Evolutionary conservation across 345 rosid genomes (phyloP), one percentile per base, ranked within the genome.

Genomic region (sweet orange (Citrus sinensis)): DNA sequence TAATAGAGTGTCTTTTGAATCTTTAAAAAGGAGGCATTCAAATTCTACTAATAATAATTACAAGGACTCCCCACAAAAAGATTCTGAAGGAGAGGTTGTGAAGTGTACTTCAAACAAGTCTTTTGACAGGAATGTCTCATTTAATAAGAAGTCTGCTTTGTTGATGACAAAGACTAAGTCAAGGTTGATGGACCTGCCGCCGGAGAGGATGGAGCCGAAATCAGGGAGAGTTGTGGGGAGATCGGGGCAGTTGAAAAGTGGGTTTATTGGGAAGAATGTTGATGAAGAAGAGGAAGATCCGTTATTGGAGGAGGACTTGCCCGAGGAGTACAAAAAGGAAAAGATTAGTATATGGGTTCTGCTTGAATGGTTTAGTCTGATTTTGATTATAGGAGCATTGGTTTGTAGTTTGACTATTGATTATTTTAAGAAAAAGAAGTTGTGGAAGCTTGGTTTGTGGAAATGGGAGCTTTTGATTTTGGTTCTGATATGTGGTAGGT

Each of bases 401-500:
- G 65, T 85, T 54, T 92, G 93, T 64, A 92, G 89, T 72, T 87
- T 93, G 6, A 56, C 84, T 0, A 79, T 91, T 65, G 81, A 83
- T 24, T 37, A 54, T 66, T 80, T 87, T 67, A 89, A 83, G 49
- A 30, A 64, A 20, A 76, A 70, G 82, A 51, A 55, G 34, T 49
- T 93, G 7, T 87, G 89, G 92, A 80, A 81, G 29, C 90, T 95
- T 40, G 74, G 80, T 73, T 76, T 95, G 7, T 95, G 98, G 99
- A 95, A 91, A 86, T 95, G 99, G 99, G 95, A 85, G 73, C 93
- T 92, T 64, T 71, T 93, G 87, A 79, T 90, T 65, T 82, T 93
- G 76, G 92, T 93, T 29, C 81, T 95, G 85, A 92, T 95, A 30
- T 93, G 95, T 75, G 98, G 97, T 20, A 86, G 99, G 59, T 75